Conservation (phyloP, 345 rosid genomes). For the Eucalyptus melliodora region DNA sequence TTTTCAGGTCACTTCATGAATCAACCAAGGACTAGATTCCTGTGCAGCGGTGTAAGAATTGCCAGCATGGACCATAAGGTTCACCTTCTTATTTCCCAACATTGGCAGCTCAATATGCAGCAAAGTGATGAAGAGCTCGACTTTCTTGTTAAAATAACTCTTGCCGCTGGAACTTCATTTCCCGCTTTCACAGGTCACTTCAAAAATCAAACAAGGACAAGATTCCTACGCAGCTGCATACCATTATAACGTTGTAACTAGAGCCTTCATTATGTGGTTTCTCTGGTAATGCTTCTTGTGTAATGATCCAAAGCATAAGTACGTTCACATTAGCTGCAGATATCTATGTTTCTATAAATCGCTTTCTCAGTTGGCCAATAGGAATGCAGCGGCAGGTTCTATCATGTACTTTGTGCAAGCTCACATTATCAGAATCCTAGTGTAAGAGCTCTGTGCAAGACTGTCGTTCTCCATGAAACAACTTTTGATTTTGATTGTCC, state of each 20-base stretch:
- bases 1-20: neutral
- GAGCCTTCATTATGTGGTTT: neutral
- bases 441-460: neutral
- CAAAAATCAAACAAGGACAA: neutral
- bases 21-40: neutral
- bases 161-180: neutral
- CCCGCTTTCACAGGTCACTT: neutral
- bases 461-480: neutral
- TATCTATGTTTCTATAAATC: neutral
- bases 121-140: neutral
- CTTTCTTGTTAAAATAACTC: neutral
- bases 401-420: neutral
- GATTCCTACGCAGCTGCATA: neutral
- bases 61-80: neutral
- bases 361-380: neutral
- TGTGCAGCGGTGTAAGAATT: neutral
- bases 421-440: neutral
- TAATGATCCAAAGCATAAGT: neutral
- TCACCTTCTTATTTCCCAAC: neutral
- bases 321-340: neutral
- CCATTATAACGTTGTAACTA: neutral
- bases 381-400: neutral
- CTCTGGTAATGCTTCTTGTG: neutral
- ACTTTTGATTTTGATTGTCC: neutral
- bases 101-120: neutral